Conservation (phyloP, 495 filamentous ascomycete genomes). For the Podospora comata region DNA sequence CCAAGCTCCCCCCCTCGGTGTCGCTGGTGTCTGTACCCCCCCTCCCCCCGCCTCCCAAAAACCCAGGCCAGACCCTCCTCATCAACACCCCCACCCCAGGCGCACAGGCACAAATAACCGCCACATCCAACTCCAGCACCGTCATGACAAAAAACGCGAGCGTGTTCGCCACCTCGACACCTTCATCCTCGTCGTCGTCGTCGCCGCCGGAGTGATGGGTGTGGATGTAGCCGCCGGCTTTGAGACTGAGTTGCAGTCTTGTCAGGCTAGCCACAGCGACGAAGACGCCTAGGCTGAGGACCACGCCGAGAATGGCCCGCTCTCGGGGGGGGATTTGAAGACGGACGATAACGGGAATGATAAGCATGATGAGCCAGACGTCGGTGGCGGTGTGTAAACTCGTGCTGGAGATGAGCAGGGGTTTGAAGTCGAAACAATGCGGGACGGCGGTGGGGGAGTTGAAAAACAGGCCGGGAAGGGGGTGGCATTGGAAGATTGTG, state of each 20-base stretch:
- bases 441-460: constrained; percentile 19
- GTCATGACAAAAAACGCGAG: constrained; percentile 35
- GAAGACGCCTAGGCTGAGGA: constrained; percentile 37
- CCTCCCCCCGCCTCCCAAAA: constrained; percentile 14
- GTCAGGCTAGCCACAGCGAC: constrained; percentile 37
- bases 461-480: constrained; percentile 28
- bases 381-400: constrained; percentile 37
- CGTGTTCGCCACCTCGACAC: constrained; percentile 18
- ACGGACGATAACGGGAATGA: constrained; percentile 36
- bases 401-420: constrained; percentile 35
- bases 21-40: constrained; percentile 1
- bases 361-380: constrained; percentile 37
- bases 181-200: constrained; percentile 10
- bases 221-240: not conserved
- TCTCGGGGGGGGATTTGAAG: constrained; percentile 34
- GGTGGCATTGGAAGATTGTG: constrained; percentile 41
- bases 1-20: constrained; percentile 20
- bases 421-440: constrained; percentile 33
- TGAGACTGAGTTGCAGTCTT: constrained; percentile 25
- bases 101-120: constrained; percentile 34
- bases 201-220: not conserved
- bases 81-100: constrained; percentile 33
- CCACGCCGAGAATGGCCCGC: constrained; percentile 33
- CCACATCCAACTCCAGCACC: constrained; percentile 35
- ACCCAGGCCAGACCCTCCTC: constrained; percentile 23